Evolutionary conservation across 805 yeast species (phyloP), one percentile per base, ranked within the genome.

Genomic region (Ogataea minuta): DNA sequence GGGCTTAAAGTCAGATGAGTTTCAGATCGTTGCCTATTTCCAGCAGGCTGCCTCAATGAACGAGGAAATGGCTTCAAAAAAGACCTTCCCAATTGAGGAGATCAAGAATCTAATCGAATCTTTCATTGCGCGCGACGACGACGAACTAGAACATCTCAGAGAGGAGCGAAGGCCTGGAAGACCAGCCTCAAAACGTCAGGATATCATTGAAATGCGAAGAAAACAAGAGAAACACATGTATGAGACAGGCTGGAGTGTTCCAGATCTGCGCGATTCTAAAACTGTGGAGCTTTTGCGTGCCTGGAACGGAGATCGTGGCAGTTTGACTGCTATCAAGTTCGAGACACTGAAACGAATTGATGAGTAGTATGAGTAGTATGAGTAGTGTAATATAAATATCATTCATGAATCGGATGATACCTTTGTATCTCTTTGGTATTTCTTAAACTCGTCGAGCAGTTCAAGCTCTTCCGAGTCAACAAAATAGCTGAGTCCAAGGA

Each of bases 241-340:
- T 52, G 67, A 63, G 14, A 71, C 86, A 0, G 99, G 99, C 0
- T 63, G 71, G 62, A 66, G 70, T 33, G 68, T 83, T 4, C 96
- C 96, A 2, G 89, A 88, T 59, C 60, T 91, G 45, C 67, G 79
- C 3, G 81, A 80, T 49, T 63, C 60, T 26, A 68, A 63, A 7
- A 81, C 79, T 4, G 91, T 87, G 2, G 64, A 67, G 26, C 64
- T 68, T 24, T 63, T 91, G 48, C 72, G 81, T 54, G 61, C 64
- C 4, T 91, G 97, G 97, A 83, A 84, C 52, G 90, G 93, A 19
- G 78, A 85, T 9, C 67, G 76, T 52, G 96, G 96, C 31, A 88
- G 93, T 13, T 63, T 81, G 36, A 79, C 82, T 28, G 71, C 75
- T 13, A 67, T 88, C 54, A 78, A 76, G 45, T 72, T 76, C 46